Evolutionary conservation across 2,329 filamentous ascomycete genomes (phyloP), one percentile per base, ranked within the genome.

Genomic region (Gaeumannomyces tritici): DNA sequence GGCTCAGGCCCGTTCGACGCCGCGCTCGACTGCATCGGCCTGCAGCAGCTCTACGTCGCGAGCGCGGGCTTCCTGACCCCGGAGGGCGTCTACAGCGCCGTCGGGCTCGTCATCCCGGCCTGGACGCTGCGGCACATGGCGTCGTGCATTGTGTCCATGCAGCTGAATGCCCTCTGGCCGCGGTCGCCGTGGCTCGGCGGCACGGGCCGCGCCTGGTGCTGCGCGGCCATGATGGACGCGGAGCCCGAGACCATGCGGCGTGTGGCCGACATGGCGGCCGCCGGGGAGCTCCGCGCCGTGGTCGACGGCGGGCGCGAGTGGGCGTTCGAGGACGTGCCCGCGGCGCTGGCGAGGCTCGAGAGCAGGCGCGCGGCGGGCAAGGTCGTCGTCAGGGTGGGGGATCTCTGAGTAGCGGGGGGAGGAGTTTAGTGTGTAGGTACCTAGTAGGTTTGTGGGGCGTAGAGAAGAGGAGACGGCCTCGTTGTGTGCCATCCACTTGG

Each of bases 11-110:
- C 72, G 0, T 75, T 78, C 57, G 74, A 82, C 67, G 67, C 76
- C 56, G 76, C 83, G 61, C 73, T 83, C 57, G 82, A 84, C 66
- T 79, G 77, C 57, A 73, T 79, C 5, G 81, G 82, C 15, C 74
- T 74, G 27, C 78, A 82, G 57, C 68, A 76, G 2, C 70, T 84
- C 26, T 83, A 78, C 66, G 63, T 66, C 11, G 64, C 76, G 26
- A 76, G 72, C 9, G 67, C 74, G 1, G 51, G 62, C 4, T 82
- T 77, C 63, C 72, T 82, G 42, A 70, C 72, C 54, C 67, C 71
- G 0, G 64, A 67, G 1, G 74, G 70, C 59, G 67, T 74, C 62
- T 60, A 75, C 61, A 70, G 66, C 61, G 73, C 74, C 42, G 72
- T 72, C 0, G 73, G 73, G 33, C 21, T 54, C 59, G 47, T 28